These are phyloP conservation scores for Coelomomyces lativittatus DNA, from an alignment of 371 early-diverging fungal species.

Conservation along the genomic window DNA sequence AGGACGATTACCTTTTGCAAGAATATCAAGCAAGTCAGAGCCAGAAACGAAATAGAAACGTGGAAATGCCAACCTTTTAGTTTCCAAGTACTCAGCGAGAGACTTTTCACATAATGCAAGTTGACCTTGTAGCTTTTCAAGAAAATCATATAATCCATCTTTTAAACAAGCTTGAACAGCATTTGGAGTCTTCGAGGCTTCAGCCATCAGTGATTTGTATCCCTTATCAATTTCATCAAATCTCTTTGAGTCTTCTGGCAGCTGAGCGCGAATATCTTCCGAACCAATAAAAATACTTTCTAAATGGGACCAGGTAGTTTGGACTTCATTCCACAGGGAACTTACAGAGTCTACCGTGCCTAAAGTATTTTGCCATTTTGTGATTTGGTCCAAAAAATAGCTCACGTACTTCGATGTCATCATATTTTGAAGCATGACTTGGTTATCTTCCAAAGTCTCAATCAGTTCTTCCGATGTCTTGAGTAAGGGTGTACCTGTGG, in stretches of 20 bases:
- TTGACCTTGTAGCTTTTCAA: slow-evolving; percentile 33
- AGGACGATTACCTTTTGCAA: slow-evolving; percentile 45
- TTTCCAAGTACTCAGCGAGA: slow-evolving; percentile 42
- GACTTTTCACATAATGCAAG: slow-evolving; percentile 44
- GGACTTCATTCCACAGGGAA: slow-evolving; percentile 39
- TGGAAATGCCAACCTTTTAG: slow-evolving; percentile 42
- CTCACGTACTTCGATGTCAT: slow-evolving; percentile 42
- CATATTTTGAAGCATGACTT: slow-evolving; percentile 47
- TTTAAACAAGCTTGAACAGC: slow-evolving; percentile 22
- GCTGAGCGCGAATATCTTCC: slow-evolving; percentile 43
- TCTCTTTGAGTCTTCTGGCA: slow-evolving; percentile 42
- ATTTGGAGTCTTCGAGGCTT: slow-evolving; percentile 36
- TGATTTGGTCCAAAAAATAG: slow-evolving; percentile 38
- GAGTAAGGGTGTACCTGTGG: slow-evolving; percentile 22
- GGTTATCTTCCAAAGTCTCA: slow-evolving; percentile 45
- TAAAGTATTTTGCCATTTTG: slow-evolving; percentile 37
- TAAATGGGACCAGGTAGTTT: slow-evolving; percentile 43
- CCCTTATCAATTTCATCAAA: slow-evolving; percentile 33
- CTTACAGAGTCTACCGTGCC: slow-evolving; percentile 34
- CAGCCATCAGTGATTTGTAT: slow-evolving; percentile 33
- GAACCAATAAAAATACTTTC: slow-evolving; percentile 45
- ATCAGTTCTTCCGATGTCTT: slow-evolving; percentile 37
- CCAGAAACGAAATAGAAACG: slow-evolving; percentile 46
- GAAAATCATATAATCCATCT: slow-evolving; percentile 24
- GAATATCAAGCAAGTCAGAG: slow-evolving; percentile 39